A percentile compares a stretch with the other conserved stretches of the same genome.
Evolutionary conservation across 305 asterid genomes (phyloP).

Genomic region (Solanum chacoense): DNA sequence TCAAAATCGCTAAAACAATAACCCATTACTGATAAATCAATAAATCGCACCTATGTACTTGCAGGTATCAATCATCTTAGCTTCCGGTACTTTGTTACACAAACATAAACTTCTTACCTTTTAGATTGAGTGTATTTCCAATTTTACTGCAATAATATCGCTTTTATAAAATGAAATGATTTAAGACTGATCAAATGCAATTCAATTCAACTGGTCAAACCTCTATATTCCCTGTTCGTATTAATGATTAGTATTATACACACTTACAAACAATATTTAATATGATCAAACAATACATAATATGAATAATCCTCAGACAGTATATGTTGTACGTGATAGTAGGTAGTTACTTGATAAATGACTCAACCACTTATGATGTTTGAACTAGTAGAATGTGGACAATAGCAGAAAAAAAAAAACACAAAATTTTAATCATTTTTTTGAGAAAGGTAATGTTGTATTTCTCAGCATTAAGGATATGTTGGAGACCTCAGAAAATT

Average conservation of each 20-base stretch:
- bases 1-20: too few species aligned
- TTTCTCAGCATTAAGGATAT: neutral
- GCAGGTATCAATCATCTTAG: neutral
- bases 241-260: neutral
- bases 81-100: neutral
- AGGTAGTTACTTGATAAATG: neutral
- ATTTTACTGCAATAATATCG: neutral
- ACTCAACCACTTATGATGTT: neutral
- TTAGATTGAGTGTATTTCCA: neutral
- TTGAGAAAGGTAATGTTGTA: neutral
- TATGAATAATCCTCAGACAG: neutral
- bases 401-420: neutral
- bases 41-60: neutral
- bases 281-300: neutral
- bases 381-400: neutral
- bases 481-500: neutral
- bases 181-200: neutral
- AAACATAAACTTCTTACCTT: neutral
- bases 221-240: neutral
- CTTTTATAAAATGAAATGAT: neutral
- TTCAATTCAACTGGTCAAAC: neutral
- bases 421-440: neutral
- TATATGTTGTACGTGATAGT: neutral
- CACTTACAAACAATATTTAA: neutral
- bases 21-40: neutral